phyloP scores from a whole-genome alignment of 225 moss, liverwort and hornwort species.

The Pseudisothecium myosuroides region DNA sequence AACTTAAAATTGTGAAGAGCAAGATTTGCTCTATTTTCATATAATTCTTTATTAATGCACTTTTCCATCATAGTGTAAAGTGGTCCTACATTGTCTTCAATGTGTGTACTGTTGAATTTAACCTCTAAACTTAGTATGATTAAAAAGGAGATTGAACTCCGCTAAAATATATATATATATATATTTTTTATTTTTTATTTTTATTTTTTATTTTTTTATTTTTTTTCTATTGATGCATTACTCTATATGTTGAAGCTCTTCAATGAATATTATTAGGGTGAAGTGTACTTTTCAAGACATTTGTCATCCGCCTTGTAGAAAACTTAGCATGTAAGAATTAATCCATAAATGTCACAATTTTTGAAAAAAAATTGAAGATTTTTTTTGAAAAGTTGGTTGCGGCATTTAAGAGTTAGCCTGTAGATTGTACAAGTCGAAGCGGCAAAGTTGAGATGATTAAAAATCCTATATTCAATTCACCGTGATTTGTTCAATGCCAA shows the following conservation, averaged over 20 bases:
- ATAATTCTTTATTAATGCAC: neutral
- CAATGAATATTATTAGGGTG: neutral
- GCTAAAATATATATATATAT: neutral
- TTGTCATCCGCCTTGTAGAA: fast-evolving
- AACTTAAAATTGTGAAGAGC: fast-evolving
- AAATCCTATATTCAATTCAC: neutral
- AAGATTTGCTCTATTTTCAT: neutral
- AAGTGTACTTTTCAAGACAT: neutral
- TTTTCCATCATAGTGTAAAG: fast-evolving
- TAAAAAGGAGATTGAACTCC: fast-evolving
- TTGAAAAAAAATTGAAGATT: too few species aligned
- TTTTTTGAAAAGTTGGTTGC: neutral
- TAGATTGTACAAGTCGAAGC: neutral
- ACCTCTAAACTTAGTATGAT: too few species aligned
- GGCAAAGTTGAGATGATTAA: neutral
- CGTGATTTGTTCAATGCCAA: neutral
- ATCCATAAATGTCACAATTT: neutral
- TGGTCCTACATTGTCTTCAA: neutral
- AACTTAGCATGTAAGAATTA: neutral
- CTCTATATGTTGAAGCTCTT: neutral
- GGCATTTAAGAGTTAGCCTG: neutral
- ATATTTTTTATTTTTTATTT: too few species aligned
- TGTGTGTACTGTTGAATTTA: neutral
- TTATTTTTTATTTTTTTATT: too few species aligned
- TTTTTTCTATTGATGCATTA: neutral